These are phyloP conservation scores for Carallia brachiata DNA, from an alignment of 345 rosid genomes.

Conservation along the genomic window DNA sequence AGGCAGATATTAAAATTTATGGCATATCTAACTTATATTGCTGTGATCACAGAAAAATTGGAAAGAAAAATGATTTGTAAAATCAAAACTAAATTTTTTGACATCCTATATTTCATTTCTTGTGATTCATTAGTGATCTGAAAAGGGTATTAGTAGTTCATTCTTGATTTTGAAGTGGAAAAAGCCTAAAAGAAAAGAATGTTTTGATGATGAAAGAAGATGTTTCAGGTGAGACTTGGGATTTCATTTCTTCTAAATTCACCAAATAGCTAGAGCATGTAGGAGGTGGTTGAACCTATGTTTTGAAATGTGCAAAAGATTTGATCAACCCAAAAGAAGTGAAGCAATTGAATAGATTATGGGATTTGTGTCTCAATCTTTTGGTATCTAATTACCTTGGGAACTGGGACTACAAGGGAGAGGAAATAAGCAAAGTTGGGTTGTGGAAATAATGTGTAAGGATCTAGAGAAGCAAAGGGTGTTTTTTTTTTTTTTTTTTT, in stretches of 20 bases:
- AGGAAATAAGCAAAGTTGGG: constrained; percentile 16
- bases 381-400: constrained; percentile 41
- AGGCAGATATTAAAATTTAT: not conserved
- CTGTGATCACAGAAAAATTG: not conserved
- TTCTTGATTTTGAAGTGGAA: not conserved
- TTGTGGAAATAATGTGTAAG: constrained; percentile 14
- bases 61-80: not conserved
- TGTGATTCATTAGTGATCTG: not conserved
- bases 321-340: constrained; percentile 37
- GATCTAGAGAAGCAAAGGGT: constrained; percentile 20
- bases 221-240: no score
- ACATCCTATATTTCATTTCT: not conserved
- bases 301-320: constrained; percentile 8
- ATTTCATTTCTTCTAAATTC: not conserved
- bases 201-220: not conserved
- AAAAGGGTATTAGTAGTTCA: not conserved
- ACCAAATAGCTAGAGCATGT: not conserved
- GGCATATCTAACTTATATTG: not conserved
- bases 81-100: not conserved
- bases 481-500: not conserved
- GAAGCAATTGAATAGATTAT: constrained; percentile 32
- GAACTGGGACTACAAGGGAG: not conserved
- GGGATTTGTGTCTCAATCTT: constrained; percentile 35
- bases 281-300: not conserved
- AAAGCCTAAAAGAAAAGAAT: not conserved